These are phyloP conservation scores for Dendryphion nanum DNA, from an alignment of 2,329 filamentous ascomycete species.

Conservation along the genomic window DNA sequence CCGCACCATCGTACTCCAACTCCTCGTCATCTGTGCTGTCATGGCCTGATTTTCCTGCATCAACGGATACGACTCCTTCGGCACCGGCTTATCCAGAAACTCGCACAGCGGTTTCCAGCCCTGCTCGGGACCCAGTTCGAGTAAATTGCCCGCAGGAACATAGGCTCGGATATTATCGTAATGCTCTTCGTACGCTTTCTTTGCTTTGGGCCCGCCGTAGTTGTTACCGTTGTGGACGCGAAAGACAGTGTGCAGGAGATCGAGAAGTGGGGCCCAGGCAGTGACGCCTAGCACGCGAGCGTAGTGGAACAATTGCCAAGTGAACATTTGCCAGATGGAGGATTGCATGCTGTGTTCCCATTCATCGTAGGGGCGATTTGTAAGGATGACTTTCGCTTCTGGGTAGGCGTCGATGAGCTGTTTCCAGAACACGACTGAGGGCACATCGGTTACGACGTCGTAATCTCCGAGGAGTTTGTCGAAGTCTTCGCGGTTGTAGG, in stretches of 20 bases:
- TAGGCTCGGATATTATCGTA: slow-evolving; percentile 21
- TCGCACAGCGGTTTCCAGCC: slow-evolving; percentile 28
- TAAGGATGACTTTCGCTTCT: slow-evolving; percentile 34
- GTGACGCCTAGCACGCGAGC: slow-evolving; percentile 19
- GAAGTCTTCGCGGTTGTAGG: slow-evolving; percentile 41
- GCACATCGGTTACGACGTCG: slow-evolving; percentile 36
- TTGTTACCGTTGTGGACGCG: slow-evolving; percentile 21
- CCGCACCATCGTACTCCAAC: slow-evolving; percentile 21
- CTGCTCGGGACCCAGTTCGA: slow-evolving; percentile 25
- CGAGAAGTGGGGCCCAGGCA: slow-evolving; percentile 22
- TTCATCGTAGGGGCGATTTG: slow-evolving; percentile 22
- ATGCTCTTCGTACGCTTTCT: slow-evolving; percentile 22
- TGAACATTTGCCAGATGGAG: slow-evolving; percentile 24
- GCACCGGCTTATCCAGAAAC: slow-evolving; percentile 22
- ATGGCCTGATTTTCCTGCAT: slow-evolving; percentile 21
- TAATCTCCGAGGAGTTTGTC: slow-evolving; percentile 47
- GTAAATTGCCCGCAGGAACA: slow-evolving; percentile 18
- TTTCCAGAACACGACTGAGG: slow-evolving; percentile 25
- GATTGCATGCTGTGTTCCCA: slow-evolving; percentile 28
- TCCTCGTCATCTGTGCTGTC: slow-evolving; percentile 13
- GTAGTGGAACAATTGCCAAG: slow-evolving; percentile 18
- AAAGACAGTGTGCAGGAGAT: slow-evolving; percentile 22
- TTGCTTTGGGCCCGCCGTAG: slow-evolving; percentile 18
- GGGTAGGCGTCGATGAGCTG: slow-evolving; percentile 32
- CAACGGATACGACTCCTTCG: slow-evolving; percentile 17